Evolutionary conservation across 768 basidiomycete species (phyloP).

Genomic region (Suillus ampliporus): DNA sequence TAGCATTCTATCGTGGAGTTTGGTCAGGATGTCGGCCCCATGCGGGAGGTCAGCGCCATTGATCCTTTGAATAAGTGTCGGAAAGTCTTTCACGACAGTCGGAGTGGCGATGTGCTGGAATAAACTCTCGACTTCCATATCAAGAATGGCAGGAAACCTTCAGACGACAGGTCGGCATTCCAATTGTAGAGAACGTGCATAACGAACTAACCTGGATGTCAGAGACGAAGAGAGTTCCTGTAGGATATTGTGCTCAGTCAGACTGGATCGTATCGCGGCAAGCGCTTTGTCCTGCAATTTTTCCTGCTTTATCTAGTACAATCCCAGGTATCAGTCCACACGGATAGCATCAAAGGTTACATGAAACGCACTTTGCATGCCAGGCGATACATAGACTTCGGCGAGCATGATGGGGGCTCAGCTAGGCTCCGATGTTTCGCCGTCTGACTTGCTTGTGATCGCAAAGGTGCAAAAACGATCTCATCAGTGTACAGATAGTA

Average conservation of each 20-base stretch:
- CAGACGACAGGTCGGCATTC: neutral
- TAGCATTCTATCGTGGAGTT: conserved; percentile 13
- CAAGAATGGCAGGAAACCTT: conserved; percentile 15
- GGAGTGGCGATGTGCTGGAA: conserved; percentile 14
- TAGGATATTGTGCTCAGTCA: conserved; percentile 30
- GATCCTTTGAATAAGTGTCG: conserved; percentile 12
- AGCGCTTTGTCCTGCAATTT: conserved; percentile 27
- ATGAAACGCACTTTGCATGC: conserved; percentile 34
- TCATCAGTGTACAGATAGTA: conserved; percentile 42
- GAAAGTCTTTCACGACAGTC: conserved; percentile 7
- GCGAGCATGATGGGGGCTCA: conserved; percentile 29
- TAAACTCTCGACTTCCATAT: conserved; percentile 15
- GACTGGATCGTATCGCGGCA: conserved; percentile 18
- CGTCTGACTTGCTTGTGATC: conserved; percentile 14
- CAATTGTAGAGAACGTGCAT: too few species aligned
- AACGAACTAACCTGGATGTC: conserved; percentile 28
- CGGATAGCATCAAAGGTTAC: neutral
- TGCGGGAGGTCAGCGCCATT: conserved; percentile 16
- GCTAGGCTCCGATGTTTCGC: neutral
- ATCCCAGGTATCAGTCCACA: neutral
- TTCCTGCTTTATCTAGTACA: conserved; percentile 21
- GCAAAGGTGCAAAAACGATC: conserved; percentile 34
- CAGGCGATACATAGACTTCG: conserved; percentile 46
- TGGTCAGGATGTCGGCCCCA: conserved; percentile 16
- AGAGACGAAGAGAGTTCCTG: conserved; percentile 31